Evolutionary conservation across 768 basidiomycete species (phyloP).

Genomic region (Lanmaoa rubissima): DNA sequence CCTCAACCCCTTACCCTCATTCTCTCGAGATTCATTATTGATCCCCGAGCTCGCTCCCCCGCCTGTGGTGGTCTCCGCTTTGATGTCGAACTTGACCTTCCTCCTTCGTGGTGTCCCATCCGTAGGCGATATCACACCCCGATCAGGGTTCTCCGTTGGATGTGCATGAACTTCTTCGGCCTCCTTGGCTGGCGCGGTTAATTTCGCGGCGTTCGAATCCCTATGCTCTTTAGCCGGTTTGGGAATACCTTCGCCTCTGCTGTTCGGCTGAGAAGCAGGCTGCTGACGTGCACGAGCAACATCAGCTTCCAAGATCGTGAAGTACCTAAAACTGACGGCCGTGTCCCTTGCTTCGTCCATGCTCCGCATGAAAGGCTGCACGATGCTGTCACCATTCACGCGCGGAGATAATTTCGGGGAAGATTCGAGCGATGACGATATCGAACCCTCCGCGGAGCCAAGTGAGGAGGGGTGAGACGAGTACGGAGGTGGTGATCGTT

Average conservation of each 20-base stretch:
- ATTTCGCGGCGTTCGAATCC: slow-evolving; percentile 12
- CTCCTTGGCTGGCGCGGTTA: slow-evolving; percentile 7
- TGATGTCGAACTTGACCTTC: slow-evolving; percentile 72
- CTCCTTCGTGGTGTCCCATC: slow-evolving; percentile 45
- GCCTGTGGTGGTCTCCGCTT: slow-evolving; percentile 53
- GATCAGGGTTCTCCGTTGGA: slow-evolving; percentile 20
- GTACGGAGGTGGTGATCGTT: slow-evolving; percentile 34
- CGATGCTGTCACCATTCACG: slow-evolving; percentile 25
- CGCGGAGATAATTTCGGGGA: slow-evolving; percentile 23
- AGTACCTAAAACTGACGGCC: slow-evolving; percentile 47
- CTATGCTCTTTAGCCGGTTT: slow-evolving; percentile 10
- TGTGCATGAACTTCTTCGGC: slow-evolving; percentile 8
- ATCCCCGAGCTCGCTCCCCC: slow-evolving; percentile 36
- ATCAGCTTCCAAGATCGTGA: slow-evolving; percentile 43
- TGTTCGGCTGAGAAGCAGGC: slow-evolving; percentile 1
- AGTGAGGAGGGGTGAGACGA: slow-evolving; percentile 36
- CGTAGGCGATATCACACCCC: slow-evolving; percentile 26
- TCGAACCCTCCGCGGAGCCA: slow-evolving; percentile 23
- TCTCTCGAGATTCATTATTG: slow-evolving; percentile 33
- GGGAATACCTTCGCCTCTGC: slow-evolving; percentile 11
- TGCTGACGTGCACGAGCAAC: slow-evolving; percentile 30
- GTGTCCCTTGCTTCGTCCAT: slow-evolving; percentile 47
- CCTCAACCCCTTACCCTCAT: slow-evolving; percentile 44
- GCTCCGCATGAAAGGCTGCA: slow-evolving; percentile 42
- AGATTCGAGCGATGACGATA: slow-evolving; percentile 19